Percentiles rank a stretch among this genome's conserved stretches.
Conservation (phyloP, 805 yeast species). For the Candida pseudoglaebosa region DNA sequence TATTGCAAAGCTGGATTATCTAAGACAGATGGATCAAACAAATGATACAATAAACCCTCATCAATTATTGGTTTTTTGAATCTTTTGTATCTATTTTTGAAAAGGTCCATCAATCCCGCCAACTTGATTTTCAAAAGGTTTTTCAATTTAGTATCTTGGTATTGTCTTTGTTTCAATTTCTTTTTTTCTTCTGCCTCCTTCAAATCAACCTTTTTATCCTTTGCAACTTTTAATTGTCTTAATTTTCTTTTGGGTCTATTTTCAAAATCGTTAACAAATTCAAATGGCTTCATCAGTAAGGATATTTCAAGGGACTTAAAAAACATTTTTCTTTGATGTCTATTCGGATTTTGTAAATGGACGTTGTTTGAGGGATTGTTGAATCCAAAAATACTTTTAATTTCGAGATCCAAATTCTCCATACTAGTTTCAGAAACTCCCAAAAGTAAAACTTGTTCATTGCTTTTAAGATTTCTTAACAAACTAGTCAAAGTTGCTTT, state of each 20-base stretch:
- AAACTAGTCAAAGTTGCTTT: slow-evolving; percentile 68
- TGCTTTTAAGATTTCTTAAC: slow-evolving; percentile 61
- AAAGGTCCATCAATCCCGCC: slow-evolving; percentile 83
- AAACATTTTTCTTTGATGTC: slow-evolving; percentile 48
- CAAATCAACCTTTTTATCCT: slow-evolving; percentile 11
- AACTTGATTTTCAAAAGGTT: slow-evolving; percentile 81
- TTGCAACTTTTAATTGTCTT: slow-evolving; percentile 34
- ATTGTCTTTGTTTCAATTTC: slow-evolving; percentile 48
- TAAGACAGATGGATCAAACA: slow-evolving; percentile 61
- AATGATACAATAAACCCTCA: slow-evolving; percentile 64
- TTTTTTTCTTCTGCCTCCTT: slow-evolving; percentile 35
- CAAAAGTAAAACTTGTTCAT: slow-evolving; percentile 69
- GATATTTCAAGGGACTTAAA: slow-evolving; percentile 54
- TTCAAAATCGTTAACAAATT: slow-evolving; percentile 59
- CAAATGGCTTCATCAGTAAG: slow-evolving; percentile 62
- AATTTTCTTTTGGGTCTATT: slow-evolving; percentile 51
- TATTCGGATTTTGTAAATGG: slow-evolving; percentile 39
- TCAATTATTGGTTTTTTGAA: slow-evolving; percentile 90
- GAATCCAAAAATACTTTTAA: slow-evolving; percentile 57
- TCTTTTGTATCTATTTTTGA: slow-evolving; percentile 81
- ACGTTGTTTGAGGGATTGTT: slow-evolving; percentile 43
- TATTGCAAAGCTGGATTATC: slow-evolving; percentile 34
- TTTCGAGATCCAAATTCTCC: slow-evolving; percentile 41
- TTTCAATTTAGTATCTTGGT: slow-evolving; percentile 75
- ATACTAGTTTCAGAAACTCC: slow-evolving; percentile 60